Percentiles rank a stretch among this genome's conserved stretches.
These are phyloP conservation scores for Amesomyces nigricolor DNA, from an alignment of 2,329 filamentous ascomycete genomes.

Conservation along the genomic window DNA sequence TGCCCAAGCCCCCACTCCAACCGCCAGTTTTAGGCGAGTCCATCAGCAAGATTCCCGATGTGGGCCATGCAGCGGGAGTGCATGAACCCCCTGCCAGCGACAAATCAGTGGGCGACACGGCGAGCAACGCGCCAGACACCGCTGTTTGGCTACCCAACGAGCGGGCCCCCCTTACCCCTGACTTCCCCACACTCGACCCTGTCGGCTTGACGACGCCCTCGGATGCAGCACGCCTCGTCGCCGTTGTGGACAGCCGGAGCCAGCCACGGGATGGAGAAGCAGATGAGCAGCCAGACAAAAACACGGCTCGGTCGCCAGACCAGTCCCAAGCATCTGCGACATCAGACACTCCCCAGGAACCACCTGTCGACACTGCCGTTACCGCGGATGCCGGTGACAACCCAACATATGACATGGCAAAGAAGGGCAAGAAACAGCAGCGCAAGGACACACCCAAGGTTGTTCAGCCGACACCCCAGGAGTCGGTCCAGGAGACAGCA, in stretches of 20 bases:
- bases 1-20: conserved; percentile 14
- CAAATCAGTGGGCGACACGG: conserved; percentile 29
- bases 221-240: conserved; percentile 9
- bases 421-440: conserved; percentile 33
- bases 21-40: conserved; percentile 15
- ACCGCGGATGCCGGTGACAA: conserved; percentile 25
- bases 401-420: conserved; percentile 28
- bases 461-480: conserved; percentile 12
- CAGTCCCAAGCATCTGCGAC: conserved; percentile 5
- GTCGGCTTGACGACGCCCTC: conserved; percentile 5
- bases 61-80: conserved; percentile 20
- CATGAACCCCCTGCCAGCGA: conserved; percentile 19
- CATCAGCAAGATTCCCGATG: conserved; percentile 19
- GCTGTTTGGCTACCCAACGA: conserved; percentile 27
- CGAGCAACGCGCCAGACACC: conserved; percentile 22
- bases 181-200: conserved; percentile 12
- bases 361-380: conserved; percentile 18
- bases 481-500: conserved; percentile 9
- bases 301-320: conserved; percentile 7
- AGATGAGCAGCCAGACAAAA: conserved; percentile 17
- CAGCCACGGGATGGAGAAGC: conserved; percentile 10
- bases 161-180: conserved; percentile 17
- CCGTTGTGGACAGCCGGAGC: conserved; percentile 1
- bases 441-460: conserved; percentile 23
- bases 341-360: conserved; percentile 6